Evolutionary conservation across 495 filamentous ascomycete genomes (phyloP).

Genomic region (Letharia lupina): DNA sequence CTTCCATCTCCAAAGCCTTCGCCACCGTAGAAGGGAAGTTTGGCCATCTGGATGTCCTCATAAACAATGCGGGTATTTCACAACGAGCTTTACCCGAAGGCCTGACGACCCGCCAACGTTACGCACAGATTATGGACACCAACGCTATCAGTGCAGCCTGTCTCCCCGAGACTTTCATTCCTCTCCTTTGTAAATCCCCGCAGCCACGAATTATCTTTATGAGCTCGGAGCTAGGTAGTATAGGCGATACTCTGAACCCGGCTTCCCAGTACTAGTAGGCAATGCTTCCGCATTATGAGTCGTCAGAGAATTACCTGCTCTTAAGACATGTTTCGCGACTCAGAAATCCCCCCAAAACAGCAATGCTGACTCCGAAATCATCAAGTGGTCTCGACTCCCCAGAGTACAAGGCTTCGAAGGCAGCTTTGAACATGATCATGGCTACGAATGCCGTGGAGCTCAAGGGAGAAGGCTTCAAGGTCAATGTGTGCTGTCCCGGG

Average conservation of each 20-base stretch:
- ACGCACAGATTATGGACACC: slow-evolving; percentile 29
- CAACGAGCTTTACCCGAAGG: neutral
- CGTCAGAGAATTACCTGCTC: too few species aligned
- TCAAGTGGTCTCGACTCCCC: neutral
- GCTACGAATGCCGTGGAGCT: slow-evolving; percentile 27
- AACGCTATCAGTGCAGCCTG: slow-evolving; percentile 35
- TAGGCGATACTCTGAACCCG: slow-evolving; percentile 16
- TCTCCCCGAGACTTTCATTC: slow-evolving; percentile 38
- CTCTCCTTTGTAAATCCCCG: slow-evolving; percentile 35
- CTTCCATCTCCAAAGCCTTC: slow-evolving; percentile 33
- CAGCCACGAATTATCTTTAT: slow-evolving; percentile 38
- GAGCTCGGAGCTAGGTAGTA: slow-evolving; percentile 31
- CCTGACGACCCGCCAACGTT: slow-evolving; percentile 24
- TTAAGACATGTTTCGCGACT: too few species aligned
- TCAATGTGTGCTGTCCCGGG: slow-evolving; percentile 17
- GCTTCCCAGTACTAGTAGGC: neutral
- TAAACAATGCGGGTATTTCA: slow-evolving; percentile 33
- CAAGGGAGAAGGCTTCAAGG: slow-evolving; percentile 20
- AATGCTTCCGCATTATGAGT: too few species aligned
- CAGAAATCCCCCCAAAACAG: too few species aligned
- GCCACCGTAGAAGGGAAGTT: slow-evolving; percentile 27
- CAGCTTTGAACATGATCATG: slow-evolving; percentile 35
- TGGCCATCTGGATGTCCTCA: slow-evolving; percentile 32
- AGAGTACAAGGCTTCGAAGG: slow-evolving; percentile 35
- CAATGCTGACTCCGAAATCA: too few species aligned